A percentile compares a stretch with the other conserved stretches of the same genome.
These are phyloP conservation scores for Cercophora newfieldiana DNA, from an alignment of 495 filamentous ascomycete species.

Conservation along the genomic window DNA sequence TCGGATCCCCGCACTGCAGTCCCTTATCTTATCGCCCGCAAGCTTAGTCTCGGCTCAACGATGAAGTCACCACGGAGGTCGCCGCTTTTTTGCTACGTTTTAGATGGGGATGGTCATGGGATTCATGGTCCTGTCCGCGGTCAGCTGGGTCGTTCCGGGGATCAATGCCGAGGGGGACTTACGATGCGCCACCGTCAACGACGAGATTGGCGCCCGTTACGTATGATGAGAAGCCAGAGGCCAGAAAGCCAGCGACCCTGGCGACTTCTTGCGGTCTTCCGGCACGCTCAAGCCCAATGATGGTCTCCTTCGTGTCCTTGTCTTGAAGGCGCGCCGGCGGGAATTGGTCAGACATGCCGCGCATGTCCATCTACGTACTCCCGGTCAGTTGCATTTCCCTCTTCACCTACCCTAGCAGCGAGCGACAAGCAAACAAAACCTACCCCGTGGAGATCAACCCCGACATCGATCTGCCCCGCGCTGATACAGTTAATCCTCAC, in stretches of 20 bases:
- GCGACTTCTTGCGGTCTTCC: slow-evolving; percentile 55
- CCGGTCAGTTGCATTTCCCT: not conserved
- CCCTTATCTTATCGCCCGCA: slow-evolving; percentile 21
- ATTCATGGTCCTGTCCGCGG: slow-evolving; percentile 39
- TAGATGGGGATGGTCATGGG: slow-evolving; percentile 48
- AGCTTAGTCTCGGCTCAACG: slow-evolving; percentile 15
- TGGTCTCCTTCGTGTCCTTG: slow-evolving; percentile 37
- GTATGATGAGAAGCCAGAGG: slow-evolving; percentile 58
- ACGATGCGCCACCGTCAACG: slow-evolving; percentile 58
- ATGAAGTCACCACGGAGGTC: not conserved
- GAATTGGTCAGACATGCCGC: slow-evolving; percentile 55
- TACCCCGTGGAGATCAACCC: slow-evolving; percentile 50
- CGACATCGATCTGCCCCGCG: slow-evolving; percentile 59
- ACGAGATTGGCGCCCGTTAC: slow-evolving; percentile 56
- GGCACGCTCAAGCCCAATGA: slow-evolving; percentile 31
- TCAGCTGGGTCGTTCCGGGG: slow-evolving; percentile 1
- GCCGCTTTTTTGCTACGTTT: slow-evolving; percentile 7
- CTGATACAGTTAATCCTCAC: slow-evolving; percentile 62
- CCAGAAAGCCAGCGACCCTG: slow-evolving; percentile 58
- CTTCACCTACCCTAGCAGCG: not conserved
- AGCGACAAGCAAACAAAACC: not conserved
- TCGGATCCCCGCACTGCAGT: not conserved
- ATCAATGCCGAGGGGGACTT: slow-evolving; percentile 16
- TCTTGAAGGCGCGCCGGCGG: slow-evolving; percentile 56
- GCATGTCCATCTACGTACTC: slow-evolving; percentile 44